A percentile compares a stretch with the other conserved stretches of the same genome.
phyloP scores from a whole-genome alignment of 2,329 filamentous ascomycete genomes.

The Rhynchosporium secalis region DNA sequence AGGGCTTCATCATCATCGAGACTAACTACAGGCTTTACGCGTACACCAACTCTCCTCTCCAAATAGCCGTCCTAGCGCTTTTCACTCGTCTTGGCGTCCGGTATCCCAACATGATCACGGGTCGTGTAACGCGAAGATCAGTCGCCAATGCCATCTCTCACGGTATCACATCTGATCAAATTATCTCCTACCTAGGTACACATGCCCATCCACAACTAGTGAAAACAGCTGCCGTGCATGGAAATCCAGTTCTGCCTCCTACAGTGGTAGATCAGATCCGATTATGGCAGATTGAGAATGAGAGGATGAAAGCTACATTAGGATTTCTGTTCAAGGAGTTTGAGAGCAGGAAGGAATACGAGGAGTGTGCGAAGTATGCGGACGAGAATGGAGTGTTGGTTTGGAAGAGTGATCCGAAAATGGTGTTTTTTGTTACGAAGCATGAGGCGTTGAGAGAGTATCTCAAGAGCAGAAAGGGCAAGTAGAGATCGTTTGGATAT shows the following conservation, averaged over 20 bases:
- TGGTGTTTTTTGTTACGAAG: conserved; percentile 89
- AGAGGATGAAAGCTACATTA: conserved; percentile 80
- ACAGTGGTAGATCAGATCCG: conserved; percentile 97
- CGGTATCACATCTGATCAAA: conserved; percentile 93
- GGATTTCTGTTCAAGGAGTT: conserved; percentile 94
- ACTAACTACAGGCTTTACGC: conserved; percentile 98
- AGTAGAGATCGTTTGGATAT: conserved; percentile 24
- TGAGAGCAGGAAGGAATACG: conserved; percentile 67
- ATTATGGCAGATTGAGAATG: conserved; percentile 95
- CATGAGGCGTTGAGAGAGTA: conserved; percentile 86
- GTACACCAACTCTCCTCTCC: conserved; percentile 89
- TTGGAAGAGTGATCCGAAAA: conserved; percentile 78
- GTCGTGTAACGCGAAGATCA: conserved; percentile 84
- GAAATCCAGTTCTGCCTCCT: conserved; percentile 76
- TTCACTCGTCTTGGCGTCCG: conserved; percentile 87
- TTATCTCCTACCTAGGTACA: conserved; percentile 86
- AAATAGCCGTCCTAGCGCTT: conserved; percentile 89
- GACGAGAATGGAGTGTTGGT: conserved; percentile 87
- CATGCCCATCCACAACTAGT: conserved; percentile 95
- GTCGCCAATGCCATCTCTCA: conserved; percentile 83
- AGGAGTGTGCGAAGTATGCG: conserved; percentile 72
- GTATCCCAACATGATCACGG: conserved; percentile 91
- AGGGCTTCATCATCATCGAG: conserved; percentile 91
- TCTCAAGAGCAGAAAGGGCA: conserved; percentile 64
- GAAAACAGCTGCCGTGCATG: conserved; percentile 46